Evolutionary conservation across 768 basidiomycete species (phyloP).

Genomic region (Termitomyces sp.): DNA sequence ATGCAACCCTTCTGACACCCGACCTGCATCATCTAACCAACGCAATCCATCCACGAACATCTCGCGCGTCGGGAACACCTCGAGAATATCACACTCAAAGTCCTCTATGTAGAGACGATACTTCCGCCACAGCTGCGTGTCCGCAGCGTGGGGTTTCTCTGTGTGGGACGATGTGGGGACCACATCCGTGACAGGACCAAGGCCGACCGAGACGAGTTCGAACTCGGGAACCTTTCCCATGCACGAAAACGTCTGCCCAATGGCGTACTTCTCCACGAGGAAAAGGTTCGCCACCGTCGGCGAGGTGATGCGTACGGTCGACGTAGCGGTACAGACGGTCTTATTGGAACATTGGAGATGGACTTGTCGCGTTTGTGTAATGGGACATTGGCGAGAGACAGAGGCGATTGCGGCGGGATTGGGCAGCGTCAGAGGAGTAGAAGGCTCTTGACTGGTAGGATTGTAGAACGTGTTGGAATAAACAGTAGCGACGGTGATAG

Average conservation of each 20-base stretch:
- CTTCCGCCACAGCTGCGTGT: constrained; percentile 42
- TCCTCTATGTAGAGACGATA: constrained; percentile 54
- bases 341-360: constrained; percentile 53
- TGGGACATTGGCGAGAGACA: constrained; percentile 43
- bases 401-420: constrained; percentile 30
- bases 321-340: constrained; percentile 59
- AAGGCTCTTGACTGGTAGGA: constrained; percentile 18
- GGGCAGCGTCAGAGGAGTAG: constrained; percentile 27
- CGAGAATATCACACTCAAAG: constrained; percentile 63
- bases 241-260: constrained; percentile 60
- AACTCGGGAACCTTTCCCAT: constrained; percentile 52
- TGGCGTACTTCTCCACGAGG: constrained; percentile 32
- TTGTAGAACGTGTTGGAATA: constrained; percentile 44
- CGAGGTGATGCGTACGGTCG: constrained; percentile 56
- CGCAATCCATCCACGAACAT: constrained; percentile 56
- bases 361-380: constrained; percentile 60
- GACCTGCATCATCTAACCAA: constrained; percentile 40
- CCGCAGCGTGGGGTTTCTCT: constrained; percentile 13
- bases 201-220: constrained; percentile 48
- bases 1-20: background rate
- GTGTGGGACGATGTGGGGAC: background rate
- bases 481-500: constrained; percentile 56
- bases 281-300: constrained; percentile 56
- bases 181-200: constrained; percentile 25
- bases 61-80: constrained; percentile 61